Conservation (phyloP, 441 rosid species). For the Erodium texanum region DNA sequence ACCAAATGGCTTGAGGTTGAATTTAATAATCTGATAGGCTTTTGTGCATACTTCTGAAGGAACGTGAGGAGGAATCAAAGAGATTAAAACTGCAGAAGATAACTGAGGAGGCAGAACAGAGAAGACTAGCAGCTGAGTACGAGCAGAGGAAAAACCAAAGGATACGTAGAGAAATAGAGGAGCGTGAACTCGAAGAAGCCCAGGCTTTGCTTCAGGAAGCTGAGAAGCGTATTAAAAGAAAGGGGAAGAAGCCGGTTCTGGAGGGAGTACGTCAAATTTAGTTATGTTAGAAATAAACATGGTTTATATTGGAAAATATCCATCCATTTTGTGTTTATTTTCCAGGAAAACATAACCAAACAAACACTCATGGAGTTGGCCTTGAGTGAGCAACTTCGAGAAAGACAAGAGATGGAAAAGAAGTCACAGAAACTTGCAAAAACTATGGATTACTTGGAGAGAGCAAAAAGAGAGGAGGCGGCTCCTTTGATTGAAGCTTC, state of each 20-base stretch:
- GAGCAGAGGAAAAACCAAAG: slow-evolving; percentile 73
- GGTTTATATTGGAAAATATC: not conserved
- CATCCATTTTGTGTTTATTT: not conserved
- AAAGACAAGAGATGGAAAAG: slow-evolving; percentile 92
- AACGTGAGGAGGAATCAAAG: slow-evolving; percentile 81
- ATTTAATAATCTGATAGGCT: not conserved
- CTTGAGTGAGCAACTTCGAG: slow-evolving; percentile 74
- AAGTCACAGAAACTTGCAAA: slow-evolving; percentile 76
- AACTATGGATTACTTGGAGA: slow-evolving; percentile 90
- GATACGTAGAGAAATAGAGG: slow-evolving; percentile 76
- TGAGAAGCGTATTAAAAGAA: slow-evolving; percentile 64
- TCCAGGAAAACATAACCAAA: slow-evolving; percentile 80
- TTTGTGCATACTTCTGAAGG: slow-evolving; percentile 23
- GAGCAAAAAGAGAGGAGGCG: slow-evolving; percentile 95
- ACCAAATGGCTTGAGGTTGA: not conserved
- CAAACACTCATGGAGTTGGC: slow-evolving; percentile 67
- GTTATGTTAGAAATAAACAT: not conserved
- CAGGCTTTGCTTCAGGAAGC: slow-evolving; percentile 71
- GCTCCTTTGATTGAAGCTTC: slow-evolving; percentile 92
- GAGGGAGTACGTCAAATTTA: slow-evolving; percentile 58
- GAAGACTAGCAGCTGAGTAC: slow-evolving; percentile 70
- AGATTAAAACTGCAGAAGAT: slow-evolving; percentile 69
- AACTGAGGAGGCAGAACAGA: slow-evolving; percentile 90
- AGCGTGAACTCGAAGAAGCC: slow-evolving; percentile 79
- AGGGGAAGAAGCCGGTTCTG: slow-evolving; percentile 59